Evolutionary conservation across 2,329 filamentous ascomycete genomes (phyloP).

Genomic region (Pestalotiopsis sp.): DNA sequence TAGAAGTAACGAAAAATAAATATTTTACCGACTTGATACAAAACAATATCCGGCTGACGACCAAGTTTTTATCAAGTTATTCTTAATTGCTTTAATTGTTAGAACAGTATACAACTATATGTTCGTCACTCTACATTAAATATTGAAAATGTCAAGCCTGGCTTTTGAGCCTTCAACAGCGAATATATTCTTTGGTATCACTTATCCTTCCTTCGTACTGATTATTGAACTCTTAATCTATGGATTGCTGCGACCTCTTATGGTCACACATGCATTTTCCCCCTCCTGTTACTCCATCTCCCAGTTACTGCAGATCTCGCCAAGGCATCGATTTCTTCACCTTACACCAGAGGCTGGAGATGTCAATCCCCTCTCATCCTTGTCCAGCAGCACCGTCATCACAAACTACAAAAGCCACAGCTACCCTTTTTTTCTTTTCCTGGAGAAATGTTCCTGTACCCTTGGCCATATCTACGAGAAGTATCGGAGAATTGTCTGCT

Average conservation of each 20-base stretch:
- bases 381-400: neutral
- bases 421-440: neutral
- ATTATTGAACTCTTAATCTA: neutral
- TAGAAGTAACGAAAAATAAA: too few species aligned
- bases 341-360: neutral
- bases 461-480: constrained; percentile 59
- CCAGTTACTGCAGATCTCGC: neutral
- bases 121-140: neutral
- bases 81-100: too few species aligned
- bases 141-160: neutral
- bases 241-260: neutral
- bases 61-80: too few species aligned
- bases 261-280: neutral
- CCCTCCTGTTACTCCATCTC: neutral
- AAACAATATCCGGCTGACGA: too few species aligned
- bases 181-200: neutral
- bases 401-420: neutral
- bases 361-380: neutral
- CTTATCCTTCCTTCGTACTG: neutral
- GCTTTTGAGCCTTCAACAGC: neutral
- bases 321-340: neutral
- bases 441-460: neutral
- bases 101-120: neutral
- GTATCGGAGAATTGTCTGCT: constrained; percentile 77
- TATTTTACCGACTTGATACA: too few species aligned